A percentile compares a stretch with the other conserved stretches of the same genome.
phyloP scores from a whole-genome alignment of 1,284 basidiomycete species.

The Fomitopsis schrenkii region DNA sequence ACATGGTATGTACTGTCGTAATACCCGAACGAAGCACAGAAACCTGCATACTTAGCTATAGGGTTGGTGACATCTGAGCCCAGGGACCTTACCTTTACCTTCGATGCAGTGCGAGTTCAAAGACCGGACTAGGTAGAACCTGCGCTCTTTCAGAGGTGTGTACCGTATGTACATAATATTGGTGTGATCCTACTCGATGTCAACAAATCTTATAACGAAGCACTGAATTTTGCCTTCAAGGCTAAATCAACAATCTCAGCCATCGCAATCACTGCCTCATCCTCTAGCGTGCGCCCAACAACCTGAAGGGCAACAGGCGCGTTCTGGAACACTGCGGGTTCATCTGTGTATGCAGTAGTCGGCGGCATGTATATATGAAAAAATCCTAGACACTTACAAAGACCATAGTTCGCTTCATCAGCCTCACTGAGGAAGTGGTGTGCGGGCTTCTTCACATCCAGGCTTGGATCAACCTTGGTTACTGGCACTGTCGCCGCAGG shows the following conservation, averaged over 20 bases:
- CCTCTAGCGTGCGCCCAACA: slow-evolving; percentile 44
- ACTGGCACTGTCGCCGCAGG: slow-evolving; percentile 42
- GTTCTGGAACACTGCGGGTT: slow-evolving; percentile 38
- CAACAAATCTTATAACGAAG: not conserved
- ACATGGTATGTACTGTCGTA: too few species aligned
- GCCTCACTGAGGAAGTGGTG: slow-evolving; percentile 32
- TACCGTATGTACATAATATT: too few species aligned
- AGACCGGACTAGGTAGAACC: too few species aligned
- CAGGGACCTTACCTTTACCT: too few species aligned
- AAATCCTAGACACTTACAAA: slow-evolving; percentile 32
- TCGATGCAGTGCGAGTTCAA: too few species aligned
- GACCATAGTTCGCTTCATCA: slow-evolving; percentile 40
- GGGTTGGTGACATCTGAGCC: too few species aligned
- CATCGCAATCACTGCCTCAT: slow-evolving; percentile 46
- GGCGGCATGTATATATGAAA: not conserved
- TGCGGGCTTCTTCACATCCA: slow-evolving; percentile 26
- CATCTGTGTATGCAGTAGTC: slow-evolving; percentile 28
- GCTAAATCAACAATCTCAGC: slow-evolving; percentile 34
- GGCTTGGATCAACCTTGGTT: slow-evolving; percentile 30
- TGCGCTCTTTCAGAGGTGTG: too few species aligned
- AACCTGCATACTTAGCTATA: too few species aligned
- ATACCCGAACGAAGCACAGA: too few species aligned
- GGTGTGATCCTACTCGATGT: not conserved
- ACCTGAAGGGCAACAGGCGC: slow-evolving; percentile 50
- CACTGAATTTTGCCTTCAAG: slow-evolving; percentile 12